Base-by-base conservation (phyloP, 164 flowering plant genomes). In the Piper longum region DNA sequence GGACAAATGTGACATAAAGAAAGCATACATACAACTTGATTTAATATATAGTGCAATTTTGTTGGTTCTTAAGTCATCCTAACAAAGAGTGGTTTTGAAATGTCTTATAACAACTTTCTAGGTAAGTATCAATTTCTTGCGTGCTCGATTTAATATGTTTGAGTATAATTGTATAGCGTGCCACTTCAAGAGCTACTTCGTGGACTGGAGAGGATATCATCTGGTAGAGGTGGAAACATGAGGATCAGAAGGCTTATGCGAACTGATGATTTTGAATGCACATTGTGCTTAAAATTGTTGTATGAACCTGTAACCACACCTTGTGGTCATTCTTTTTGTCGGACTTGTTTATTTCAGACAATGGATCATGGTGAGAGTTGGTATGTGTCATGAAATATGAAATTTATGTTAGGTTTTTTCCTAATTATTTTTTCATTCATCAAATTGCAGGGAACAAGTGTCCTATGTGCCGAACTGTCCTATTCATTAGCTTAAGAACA, bases 241-340 rank as follows among this genome's bases (percentile, higher is more conserved):
- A 68, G 66, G 68, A 80, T 74, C 65, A 82, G 77, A 54, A 77
- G 69, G 69, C 77, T 87, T 19, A 87, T 81, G 63, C 87, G 88
- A 16, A 77, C 74, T 14, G 92, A 88, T 75, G 99, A 93, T 63
- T 93, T 85, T 73, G 99, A 90, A 65, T 93, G 99, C 78, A 90
- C 96, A 0, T 72, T 93, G 39, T 93, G 99, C 70, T 74, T 88
- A 71, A 93, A 90, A 74, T 68, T 90, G 73, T 72, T 93, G 11
- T 93, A 78, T 79, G 91, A 88, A 64, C 99, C 99, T 61, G 65
- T 93, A 14, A 93, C 99, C 61, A 93, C 97, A 66, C 85, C 99
- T 54, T 93, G 99, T 78, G 99, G 99, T 26, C 99, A 93, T 79
- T 81, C 99, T 14, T 90, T 93, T 74, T 90, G 99, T 72, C 88